A percentile compares a stretch with the other conserved stretches of the same genome.
phyloP scores from a whole-genome alignment of 2,329 filamentous ascomycete genomes.

The Penicillium oxalicum region DNA sequence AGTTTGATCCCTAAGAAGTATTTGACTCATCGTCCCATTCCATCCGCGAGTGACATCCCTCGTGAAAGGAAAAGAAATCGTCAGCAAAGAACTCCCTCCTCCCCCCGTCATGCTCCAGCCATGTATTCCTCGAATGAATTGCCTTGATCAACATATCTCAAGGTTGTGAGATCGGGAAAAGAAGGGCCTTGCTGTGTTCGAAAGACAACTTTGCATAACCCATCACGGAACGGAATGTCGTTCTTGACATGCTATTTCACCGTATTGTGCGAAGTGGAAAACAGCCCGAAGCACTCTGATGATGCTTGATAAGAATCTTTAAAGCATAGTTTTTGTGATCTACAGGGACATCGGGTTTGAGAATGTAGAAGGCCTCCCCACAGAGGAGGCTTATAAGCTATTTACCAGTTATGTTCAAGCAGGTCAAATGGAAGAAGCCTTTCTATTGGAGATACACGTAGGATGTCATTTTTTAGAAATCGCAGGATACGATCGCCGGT shows the following conservation, averaged over 20 bases:
- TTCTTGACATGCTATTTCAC: conserved; percentile 15
- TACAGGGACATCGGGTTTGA: conserved; percentile 17
- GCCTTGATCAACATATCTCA: conserved; percentile 20
- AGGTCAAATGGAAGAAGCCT: neutral
- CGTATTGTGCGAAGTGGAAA: conserved; percentile 13
- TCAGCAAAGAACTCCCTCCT: too few species aligned
- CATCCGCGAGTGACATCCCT: too few species aligned
- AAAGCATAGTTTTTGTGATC: conserved; percentile 20
- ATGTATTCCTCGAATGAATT: too few species aligned
- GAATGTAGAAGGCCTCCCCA: conserved; percentile 16
- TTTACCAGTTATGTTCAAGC: neutral
- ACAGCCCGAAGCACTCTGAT: conserved; percentile 20
- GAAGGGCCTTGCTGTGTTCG: conserved; percentile 10
- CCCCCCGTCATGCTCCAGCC: too few species aligned
- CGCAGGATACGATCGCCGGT: neutral
- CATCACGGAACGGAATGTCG: conserved; percentile 7
- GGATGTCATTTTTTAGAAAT: neutral
- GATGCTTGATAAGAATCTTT: conserved; percentile 19
- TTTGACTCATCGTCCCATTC: too few species aligned
- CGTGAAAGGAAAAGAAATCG: too few species aligned
- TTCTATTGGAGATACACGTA: neutral
- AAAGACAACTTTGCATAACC: conserved; percentile 16
- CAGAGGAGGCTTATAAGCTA: conserved; percentile 21
- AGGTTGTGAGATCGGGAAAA: conserved; percentile 10
- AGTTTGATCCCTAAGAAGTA: too few species aligned